Percentiles rank a stretch among this genome's conserved stretches.
phyloP scores from a whole-genome alignment of 2,329 filamentous ascomycete genomes.

The Beauveria caledonica region DNA sequence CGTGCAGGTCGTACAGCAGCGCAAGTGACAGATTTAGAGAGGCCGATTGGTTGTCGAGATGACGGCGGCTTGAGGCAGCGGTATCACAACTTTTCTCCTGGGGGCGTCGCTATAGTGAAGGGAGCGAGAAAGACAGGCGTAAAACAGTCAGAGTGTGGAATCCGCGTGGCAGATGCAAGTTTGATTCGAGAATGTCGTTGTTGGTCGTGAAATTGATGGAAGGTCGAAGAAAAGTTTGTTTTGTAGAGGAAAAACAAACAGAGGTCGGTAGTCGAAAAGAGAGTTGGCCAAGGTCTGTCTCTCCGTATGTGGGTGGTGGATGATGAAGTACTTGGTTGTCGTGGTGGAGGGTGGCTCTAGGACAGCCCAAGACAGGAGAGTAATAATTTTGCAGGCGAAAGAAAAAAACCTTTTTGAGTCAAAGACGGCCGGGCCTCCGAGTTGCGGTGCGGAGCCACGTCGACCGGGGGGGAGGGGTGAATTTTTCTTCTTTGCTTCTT shows the following conservation, averaged over 20 bases:
- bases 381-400: neutral
- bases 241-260: neutral
- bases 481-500: conserved; percentile 10
- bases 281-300: conserved; percentile 4
- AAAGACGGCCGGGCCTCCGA: conserved; percentile 7
- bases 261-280: neutral
- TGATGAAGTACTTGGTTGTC: conserved; percentile 7
- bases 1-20: conserved; percentile 3
- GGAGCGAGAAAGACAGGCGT: neutral
- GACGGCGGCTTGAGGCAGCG: neutral
- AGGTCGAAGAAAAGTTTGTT: neutral
- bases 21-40: neutral
- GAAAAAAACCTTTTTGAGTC: conserved; percentile 7
- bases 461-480: conserved; percentile 6
- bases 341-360: neutral
- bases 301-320: neutral
- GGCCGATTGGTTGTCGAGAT: neutral
- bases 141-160: neutral
- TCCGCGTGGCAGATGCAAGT: neutral
- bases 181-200: neutral
- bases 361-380: neutral
- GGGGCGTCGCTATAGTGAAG: conserved; percentile 8
- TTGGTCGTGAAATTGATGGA: neutral
- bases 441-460: conserved; percentile 5
- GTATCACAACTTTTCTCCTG: neutral